Evolutionary conservation across 2,329 filamentous ascomycete species (phyloP), one percentile per base, ranked within the genome.

Genomic region (Alternaria consortialis): DNA sequence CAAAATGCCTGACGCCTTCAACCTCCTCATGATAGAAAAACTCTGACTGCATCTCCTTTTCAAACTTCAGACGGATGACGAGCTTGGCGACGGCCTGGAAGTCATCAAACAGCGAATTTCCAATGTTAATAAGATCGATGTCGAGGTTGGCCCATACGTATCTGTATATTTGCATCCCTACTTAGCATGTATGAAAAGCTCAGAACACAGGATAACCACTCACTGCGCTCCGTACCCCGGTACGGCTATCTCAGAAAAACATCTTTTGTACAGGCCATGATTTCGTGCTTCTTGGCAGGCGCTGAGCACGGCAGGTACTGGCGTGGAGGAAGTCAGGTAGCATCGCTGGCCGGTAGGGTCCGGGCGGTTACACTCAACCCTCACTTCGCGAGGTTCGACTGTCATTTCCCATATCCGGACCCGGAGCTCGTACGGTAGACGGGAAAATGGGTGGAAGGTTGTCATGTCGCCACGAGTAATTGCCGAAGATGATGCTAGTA

Each of bases 251-350:
- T 44, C 40, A 5, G 40, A 44, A 9, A 44, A 44, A 27, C 20
- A 23, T 17, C 42, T 53, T 34, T 62, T 51, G 40, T 66, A 62
- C 17, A 64, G 53, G 13, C 55, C 54, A 15, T 42, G n/a, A 36
- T 64, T 57, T 17, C 62, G 44, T 5, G 62, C 47, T 53, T 65
- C 65, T 40, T 27, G 56, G 47, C 48, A 67, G 20, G 50, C 40
- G 9, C 58, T 40, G 15, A 67, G 51, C 1, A 53, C 29, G 5
- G 59, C 43, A 7, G 56, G 58, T 39, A 58, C 54, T 0, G 50
- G 59, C 12, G 62, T 67, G 17, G 56, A 20, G 20, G 20, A 20
- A 20, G 20, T 20, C 20, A 20, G 2, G 20, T 20, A 20, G 20
- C 20, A 20, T 20, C 20, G 2, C 20, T 20, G 20, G 20, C 20